Evolutionary conservation across 164 flowering plant genomes (phyloP), one percentile per base, ranked within the genome.

Genomic region (Tetrastigma voinierianum): DNA sequence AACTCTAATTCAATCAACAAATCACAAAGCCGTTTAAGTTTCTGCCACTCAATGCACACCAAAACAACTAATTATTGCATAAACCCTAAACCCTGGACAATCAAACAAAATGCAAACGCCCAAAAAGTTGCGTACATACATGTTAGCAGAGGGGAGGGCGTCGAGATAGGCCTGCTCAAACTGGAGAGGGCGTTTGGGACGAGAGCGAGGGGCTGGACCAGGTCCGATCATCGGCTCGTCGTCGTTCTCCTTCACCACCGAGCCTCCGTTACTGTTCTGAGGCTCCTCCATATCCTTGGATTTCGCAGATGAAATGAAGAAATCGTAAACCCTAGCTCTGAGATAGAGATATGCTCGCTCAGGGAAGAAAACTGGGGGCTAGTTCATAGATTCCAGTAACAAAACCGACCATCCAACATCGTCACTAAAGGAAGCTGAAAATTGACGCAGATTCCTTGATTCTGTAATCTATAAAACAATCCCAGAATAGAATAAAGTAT

Each of bases 121-220:
- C 6, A 9, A 6, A 53, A 21, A 32, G 44, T 3, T 16, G 44
- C 64, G 5, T 44, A 65, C 73, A 18, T 72, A 94, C 98, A 94
- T 90, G 75, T 90, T 84, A 45, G 98, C 98, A 18, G 92, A 91
- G 16, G 98, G 97, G 32, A 95, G 92, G 1, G 92, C 59, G 67
- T 91, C 93, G 64, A 95, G 96, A 72, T 84, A 95, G 9, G 97
- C 88, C 40, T 92, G 90, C 79, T 95, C 98, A 83, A 95, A 95
- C 73, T 95, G 90, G 71, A 95, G 88, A 19, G 98, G 97, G 11
- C 97, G 97, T 72, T 95, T 95, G 24, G 60, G 82, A 1, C 89
- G 88, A 59, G 85, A 46, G 15, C 68, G 85, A 24, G 89, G 87
- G 0, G 90, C 90, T 1, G 95, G 96, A 16, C 87, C 94, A 0